phyloP scores from a whole-genome alignment of 2,329 filamentous ascomycete genomes.

The Fusarium sp. region DNA sequence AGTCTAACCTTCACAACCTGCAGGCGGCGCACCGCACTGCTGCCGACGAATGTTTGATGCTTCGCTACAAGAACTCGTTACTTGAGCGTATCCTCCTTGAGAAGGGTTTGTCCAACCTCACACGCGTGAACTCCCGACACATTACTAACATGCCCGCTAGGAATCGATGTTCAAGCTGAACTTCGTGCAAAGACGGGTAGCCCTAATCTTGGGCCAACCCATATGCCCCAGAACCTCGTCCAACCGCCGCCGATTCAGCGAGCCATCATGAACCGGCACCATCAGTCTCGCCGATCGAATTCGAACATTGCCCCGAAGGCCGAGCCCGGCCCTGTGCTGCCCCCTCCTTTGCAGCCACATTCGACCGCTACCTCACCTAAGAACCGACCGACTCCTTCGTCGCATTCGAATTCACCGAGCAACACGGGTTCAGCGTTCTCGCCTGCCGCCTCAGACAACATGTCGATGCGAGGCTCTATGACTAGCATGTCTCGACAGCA shows the following conservation, averaged over 20 bases:
- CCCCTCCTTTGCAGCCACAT: slow-evolving; percentile 63
- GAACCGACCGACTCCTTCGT: slow-evolving; percentile 86
- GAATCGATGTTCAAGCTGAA: slow-evolving; percentile 97
- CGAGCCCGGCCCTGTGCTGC: slow-evolving; percentile 68
- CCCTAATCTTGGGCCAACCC: slow-evolving; percentile 81
- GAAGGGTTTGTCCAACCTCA: slow-evolving; percentile 76
- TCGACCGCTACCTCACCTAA: slow-evolving; percentile 77
- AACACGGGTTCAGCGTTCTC: slow-evolving; percentile 63
- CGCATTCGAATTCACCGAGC: slow-evolving; percentile 75
- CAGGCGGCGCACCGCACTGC: slow-evolving; percentile 95
- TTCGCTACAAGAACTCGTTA: slow-evolving; percentile 98
- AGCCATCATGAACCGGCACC: slow-evolving; percentile 85
- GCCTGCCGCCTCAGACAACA: slow-evolving; percentile 64
- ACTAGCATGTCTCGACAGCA: slow-evolving; percentile 52
- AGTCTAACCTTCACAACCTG: slow-evolving; percentile 91
- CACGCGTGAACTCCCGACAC: background rate
- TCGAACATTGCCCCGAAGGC: slow-evolving; percentile 84
- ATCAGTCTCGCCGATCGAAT: slow-evolving; percentile 79
- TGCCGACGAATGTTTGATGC: slow-evolving; percentile 97
- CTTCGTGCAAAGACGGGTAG: slow-evolving; percentile 93
- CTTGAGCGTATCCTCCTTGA: slow-evolving; percentile 96
- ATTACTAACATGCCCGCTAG: slow-evolving; percentile 60
- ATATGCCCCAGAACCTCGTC: slow-evolving; percentile 77
- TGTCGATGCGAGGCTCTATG: slow-evolving; percentile 61
- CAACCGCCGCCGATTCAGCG: slow-evolving; percentile 85